Conservation (phyloP, 768 basidiomycete genomes). For the Thelephora aurantiotincta region DNA sequence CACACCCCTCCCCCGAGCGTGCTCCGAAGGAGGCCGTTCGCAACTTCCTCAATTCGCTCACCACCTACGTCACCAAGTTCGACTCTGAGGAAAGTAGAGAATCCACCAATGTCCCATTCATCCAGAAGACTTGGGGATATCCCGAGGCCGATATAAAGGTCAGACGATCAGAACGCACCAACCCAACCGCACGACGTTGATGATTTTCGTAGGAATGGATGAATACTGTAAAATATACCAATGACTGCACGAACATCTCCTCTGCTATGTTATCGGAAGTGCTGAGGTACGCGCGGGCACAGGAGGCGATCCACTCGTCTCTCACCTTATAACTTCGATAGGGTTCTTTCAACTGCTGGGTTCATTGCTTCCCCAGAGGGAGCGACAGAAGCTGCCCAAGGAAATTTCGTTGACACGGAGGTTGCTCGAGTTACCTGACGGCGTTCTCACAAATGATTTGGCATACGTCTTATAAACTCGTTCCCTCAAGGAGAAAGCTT, state of each 20-base stretch:
- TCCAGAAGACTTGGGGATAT: slow-evolving; percentile 70
- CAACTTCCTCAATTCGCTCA: slow-evolving; percentile 49
- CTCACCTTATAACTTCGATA: slow-evolving; percentile 14
- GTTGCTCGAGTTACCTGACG: too few relatives aligned
- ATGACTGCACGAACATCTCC: slow-evolving; percentile 49
- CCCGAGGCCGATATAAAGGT: slow-evolving; percentile 71
- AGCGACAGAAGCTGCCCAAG: too few relatives aligned
- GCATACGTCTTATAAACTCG: too few relatives aligned
- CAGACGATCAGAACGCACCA: background rate
- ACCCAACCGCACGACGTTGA: background rate
- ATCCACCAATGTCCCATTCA: slow-evolving; percentile 55
- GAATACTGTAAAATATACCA: slow-evolving; percentile 61
- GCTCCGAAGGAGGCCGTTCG: slow-evolving; percentile 34
- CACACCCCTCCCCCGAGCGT: slow-evolving; percentile 51
- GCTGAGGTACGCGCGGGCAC: slow-evolving; percentile 33
- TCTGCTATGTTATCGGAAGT: slow-evolving; percentile 56
- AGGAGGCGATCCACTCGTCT: background rate
- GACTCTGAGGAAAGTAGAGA: slow-evolving; percentile 41
- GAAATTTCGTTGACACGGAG: too few relatives aligned
- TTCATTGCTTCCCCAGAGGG: slow-evolving; percentile 37
- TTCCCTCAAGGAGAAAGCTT: too few relatives aligned
- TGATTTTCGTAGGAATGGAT: slow-evolving; percentile 53
- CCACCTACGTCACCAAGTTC: slow-evolving; percentile 54
- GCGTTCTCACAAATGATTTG: too few relatives aligned
- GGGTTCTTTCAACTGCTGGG: slow-evolving; percentile 64